These are phyloP conservation scores for Flaveria linearis DNA, from an alignment of 129 eudicot species.

Conservation along the genomic window DNA sequence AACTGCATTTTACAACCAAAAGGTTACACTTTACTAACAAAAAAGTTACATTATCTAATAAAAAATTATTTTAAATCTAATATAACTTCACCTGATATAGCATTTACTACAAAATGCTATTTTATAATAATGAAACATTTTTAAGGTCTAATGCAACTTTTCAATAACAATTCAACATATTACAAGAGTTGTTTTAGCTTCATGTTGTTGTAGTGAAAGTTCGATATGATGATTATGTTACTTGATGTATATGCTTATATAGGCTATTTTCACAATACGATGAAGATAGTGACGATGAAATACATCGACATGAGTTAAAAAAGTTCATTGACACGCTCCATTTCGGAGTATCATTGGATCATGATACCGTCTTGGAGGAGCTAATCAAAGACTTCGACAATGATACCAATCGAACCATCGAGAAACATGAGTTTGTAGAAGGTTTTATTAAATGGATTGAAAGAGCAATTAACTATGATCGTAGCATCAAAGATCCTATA, in stretches of 20 bases:
- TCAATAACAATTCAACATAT: too few relatives aligned
- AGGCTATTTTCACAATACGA: constrained; percentile 15
- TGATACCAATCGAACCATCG: not conserved
- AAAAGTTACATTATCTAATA: too few relatives aligned
- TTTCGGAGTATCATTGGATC: constrained; percentile 18
- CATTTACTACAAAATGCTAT: too few relatives aligned
- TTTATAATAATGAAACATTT: too few relatives aligned
- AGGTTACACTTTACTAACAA: too few relatives aligned
- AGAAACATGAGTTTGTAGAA: constrained; percentile 16
- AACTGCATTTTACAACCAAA: too few relatives aligned
- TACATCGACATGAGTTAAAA: not conserved
- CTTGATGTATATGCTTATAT: not conserved
- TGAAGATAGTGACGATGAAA: constrained; percentile 2
- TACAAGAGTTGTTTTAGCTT: too few relatives aligned
- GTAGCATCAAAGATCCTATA: constrained; percentile 14
- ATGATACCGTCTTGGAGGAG: not conserved
- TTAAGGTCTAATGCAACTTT: too few relatives aligned
- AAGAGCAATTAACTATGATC: constrained; percentile 8
- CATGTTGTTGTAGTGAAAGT: too few relatives aligned
- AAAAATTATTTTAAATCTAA: too few relatives aligned
- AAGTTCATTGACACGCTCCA: not conserved
- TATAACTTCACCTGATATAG: too few relatives aligned
- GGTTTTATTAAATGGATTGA: constrained; percentile 27
- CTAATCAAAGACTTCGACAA: constrained; percentile 3
- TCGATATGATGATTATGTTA: too few relatives aligned